Conservation (phyloP, 345 rosid genomes). For the Salix suchowensis region DNA sequence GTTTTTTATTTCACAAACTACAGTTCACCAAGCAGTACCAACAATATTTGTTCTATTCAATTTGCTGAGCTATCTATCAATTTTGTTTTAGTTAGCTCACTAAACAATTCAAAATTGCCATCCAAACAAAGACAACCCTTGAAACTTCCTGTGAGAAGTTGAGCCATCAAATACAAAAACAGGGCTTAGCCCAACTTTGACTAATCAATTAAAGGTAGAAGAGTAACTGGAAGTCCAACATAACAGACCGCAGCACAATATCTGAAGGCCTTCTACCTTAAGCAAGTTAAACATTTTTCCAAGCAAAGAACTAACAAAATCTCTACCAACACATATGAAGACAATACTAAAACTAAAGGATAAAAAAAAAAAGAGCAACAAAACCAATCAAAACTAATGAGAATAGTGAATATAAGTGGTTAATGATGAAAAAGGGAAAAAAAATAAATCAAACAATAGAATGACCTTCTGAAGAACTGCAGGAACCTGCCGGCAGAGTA, state of each 20-base stretch:
- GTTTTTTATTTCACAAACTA: too few relatives aligned
- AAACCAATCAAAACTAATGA: neutral
- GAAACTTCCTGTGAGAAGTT: too few relatives aligned
- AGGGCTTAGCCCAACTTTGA: neutral
- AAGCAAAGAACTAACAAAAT: neutral
- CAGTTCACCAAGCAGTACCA: too few relatives aligned
- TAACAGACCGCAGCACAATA: neutral
- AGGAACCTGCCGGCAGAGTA: conserved; percentile 75
- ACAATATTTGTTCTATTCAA: too few relatives aligned
- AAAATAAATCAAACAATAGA: neutral
- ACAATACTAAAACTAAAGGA: neutral
- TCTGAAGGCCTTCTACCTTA: neutral
- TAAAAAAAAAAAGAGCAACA: too few relatives aligned
- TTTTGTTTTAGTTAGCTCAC: too few relatives aligned
- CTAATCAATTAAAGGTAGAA: neutral
- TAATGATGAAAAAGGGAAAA: neutral
- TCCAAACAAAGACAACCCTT: too few relatives aligned
- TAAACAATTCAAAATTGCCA: too few relatives aligned
- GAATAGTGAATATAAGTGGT: neutral
- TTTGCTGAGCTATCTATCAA: too few relatives aligned
- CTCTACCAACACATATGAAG: neutral
- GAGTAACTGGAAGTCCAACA: neutral
- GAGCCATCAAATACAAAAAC: too few relatives aligned
- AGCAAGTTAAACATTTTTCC: neutral
- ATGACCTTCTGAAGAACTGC: conserved; percentile 69